Base-by-base conservation (phyloP, 176 grass and related monocot genomes). In the Aegilops longissima region DNA sequence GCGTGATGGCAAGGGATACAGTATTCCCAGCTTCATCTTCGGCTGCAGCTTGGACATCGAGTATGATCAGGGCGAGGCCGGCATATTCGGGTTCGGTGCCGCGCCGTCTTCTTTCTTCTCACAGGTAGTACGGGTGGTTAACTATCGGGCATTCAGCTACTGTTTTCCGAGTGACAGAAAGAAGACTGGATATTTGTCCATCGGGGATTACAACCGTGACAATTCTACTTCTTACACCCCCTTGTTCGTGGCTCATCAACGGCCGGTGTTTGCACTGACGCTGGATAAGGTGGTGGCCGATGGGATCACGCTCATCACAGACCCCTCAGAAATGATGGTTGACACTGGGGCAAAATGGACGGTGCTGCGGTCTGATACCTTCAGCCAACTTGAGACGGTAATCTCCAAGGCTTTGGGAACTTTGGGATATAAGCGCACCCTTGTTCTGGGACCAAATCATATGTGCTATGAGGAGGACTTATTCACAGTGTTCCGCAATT, bases 161-260 rank as follows among this genome's bases (percentile, higher is more conserved):
- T 71, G 69, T 38, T 71, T 71, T 12, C 69, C 69, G 0, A 12
- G 35, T 11, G 69, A 71, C 69, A n/a, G 4, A 23, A 71, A 23
- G 20, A 71, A 71, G 69, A 71, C 69, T 12, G 69, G 69, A 40
- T 71, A 71, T 38, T 23, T 71, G 69, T 40, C 69, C 69, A 71
- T 71, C 1, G 69, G 69, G 18, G 69, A 71, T 12, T 71, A 71
- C 69, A 71, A 21, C 20, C 35, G 69, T 71, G 20, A 12, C 4
- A 21, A 21, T 18, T 71, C 35, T 12, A 40, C 35, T 30, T 66
- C 11, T 40, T 40, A 71, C n/a, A 71, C 35, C 31, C 20, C 69
- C 35, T 12, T 71, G 20, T 40, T 71, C 18, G 4, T n/a, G 35
- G 34, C 69, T 71, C 29, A 8, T 24, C 6, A 68, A 14, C 34